These are phyloP conservation scores for Inonotus obliquus DNA, from an alignment of 1,284 basidiomycete species.

Conservation along the genomic window DNA sequence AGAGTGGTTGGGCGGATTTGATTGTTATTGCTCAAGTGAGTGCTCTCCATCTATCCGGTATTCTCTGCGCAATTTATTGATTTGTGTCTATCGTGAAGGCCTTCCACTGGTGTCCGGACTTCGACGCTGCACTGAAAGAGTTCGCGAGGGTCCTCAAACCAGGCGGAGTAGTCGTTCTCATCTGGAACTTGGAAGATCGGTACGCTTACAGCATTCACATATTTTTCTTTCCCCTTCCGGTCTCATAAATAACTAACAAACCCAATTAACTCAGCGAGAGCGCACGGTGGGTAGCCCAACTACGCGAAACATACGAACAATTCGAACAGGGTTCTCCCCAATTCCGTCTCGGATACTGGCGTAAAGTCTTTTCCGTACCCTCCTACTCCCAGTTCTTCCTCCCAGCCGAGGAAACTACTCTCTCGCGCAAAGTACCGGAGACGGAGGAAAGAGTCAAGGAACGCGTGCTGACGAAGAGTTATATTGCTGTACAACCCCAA, in stretches of 20 bases:
- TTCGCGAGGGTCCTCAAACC: conserved; percentile 71
- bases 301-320: conserved; percentile 61
- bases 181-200: conserved; percentile 82
- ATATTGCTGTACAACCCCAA: conserved; percentile 54
- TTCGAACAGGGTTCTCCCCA: conserved; percentile 68
- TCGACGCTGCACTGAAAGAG: conserved; percentile 56
- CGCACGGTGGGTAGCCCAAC: conserved; percentile 62
- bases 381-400: conserved; percentile 51
- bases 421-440: conserved; percentile 39
- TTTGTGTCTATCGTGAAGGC: conserved; percentile 42
- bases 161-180: conserved; percentile 54
- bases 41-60: not conserved
- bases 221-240: not conserved
- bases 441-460: conserved; percentile 51
- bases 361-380: conserved; percentile 51
- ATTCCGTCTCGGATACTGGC: conserved; percentile 69
- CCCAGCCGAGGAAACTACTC: conserved; percentile 44
- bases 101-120: conserved; percentile 80
- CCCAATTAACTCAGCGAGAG: conserved; percentile 37
- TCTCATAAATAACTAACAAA: not conserved
- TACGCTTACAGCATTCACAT: conserved; percentile 25
- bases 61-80: not conserved
- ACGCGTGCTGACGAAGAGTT: conserved; percentile 69
- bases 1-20: conserved; percentile 62
- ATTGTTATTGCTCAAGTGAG: not conserved